phyloP scores from a whole-genome alignment of 2,329 filamentous ascomycete genomes.

The Arachnomyces sp. region DNA sequence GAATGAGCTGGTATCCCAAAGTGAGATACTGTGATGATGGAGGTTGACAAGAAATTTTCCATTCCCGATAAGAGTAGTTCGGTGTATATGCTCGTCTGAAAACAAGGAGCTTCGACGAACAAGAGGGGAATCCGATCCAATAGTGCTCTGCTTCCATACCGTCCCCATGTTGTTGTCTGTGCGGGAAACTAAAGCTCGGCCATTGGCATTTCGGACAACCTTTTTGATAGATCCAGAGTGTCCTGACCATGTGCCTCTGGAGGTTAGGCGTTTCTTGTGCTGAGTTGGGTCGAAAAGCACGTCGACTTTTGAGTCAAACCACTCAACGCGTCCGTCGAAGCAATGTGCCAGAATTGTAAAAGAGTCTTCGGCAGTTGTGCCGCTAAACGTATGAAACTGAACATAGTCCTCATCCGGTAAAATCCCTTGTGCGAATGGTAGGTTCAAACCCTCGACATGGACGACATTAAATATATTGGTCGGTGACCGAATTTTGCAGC shows the following conservation, averaged over 20 bases:
- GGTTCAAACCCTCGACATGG: conserved; percentile 57
- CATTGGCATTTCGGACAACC: conserved; percentile 77
- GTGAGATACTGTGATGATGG: conserved; percentile 59
- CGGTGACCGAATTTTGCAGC: conserved; percentile 58
- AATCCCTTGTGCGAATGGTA: conserved; percentile 29
- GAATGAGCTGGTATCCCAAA: conserved; percentile 69
- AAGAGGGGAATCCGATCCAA: conserved; percentile 47
- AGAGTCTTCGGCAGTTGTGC: conserved; percentile 51
- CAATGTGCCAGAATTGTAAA: conserved; percentile 72
- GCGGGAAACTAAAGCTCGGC: conserved; percentile 70
- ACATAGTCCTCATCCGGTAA: conserved; percentile 47
- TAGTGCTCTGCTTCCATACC: conserved; percentile 66
- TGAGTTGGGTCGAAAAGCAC: conserved; percentile 69
- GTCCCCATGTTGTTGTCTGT: conserved; percentile 72
- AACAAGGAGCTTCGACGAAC: conserved; percentile 61
- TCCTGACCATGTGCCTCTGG: conserved; percentile 69
- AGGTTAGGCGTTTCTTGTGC: conserved; percentile 51
- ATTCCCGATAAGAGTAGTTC: conserved; percentile 69
- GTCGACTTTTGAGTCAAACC: conserved; percentile 71
- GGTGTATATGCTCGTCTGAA: conserved; percentile 64
- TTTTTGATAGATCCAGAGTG: conserved; percentile 76
- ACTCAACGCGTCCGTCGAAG: conserved; percentile 76
- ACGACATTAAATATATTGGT: conserved; percentile 78
- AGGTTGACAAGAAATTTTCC: conserved; percentile 77
- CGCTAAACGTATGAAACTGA: conserved; percentile 67